Base-by-base conservation (phyloP, 768 basidiomycete species). In the Leccinum variicolor region DNA sequence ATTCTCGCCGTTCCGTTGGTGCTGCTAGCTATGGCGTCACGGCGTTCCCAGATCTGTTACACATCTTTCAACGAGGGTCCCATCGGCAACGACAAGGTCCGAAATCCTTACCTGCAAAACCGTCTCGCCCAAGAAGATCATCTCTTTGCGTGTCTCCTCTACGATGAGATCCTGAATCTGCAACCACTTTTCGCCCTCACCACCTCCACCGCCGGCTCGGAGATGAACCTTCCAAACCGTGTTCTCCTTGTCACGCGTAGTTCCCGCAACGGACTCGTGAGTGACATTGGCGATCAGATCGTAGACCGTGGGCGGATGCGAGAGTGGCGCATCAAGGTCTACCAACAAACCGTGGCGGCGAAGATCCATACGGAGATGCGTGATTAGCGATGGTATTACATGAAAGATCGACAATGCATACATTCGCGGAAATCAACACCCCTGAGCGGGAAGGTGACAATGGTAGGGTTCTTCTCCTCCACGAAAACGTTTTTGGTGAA, bases 391-490 rank as follows among this genome's bases (percentile, higher is more conserved):
- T 49, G 13, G 14, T 64, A 56, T 60, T 47, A 55, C 55, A 52
- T 64, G 62, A 63, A 61, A 58, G 61, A 61, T 60, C 62, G 57
- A 66, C 55, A 60, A 41, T 8, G 78, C 94, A 66, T 71, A 97
- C 97, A 98, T 51, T 94, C 94, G 65, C 77, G 78, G 72, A 99
- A 89, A 73, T 99, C 96, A 19, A 98, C 81, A 4, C 96, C 95
- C 57, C 90, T 84, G 25, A 98, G 78, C 3, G 96, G 96, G 68
- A 97, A 99, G 69, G 96, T 99, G 64, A 99, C 91, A 59, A 99
- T 95, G 1, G 97, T 99, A 8, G 96, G 96, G 67, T 99, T 99
- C 75, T 97, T 97, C 73, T 99, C 97, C 73, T 98, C 96, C 6
- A 98, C 94, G 66, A 98, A 98, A 53, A 81, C 81, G 71, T 98